Conservation (phyloP, 2,329 filamentous ascomycete species). For the Arthrinium puccinioides region DNA sequence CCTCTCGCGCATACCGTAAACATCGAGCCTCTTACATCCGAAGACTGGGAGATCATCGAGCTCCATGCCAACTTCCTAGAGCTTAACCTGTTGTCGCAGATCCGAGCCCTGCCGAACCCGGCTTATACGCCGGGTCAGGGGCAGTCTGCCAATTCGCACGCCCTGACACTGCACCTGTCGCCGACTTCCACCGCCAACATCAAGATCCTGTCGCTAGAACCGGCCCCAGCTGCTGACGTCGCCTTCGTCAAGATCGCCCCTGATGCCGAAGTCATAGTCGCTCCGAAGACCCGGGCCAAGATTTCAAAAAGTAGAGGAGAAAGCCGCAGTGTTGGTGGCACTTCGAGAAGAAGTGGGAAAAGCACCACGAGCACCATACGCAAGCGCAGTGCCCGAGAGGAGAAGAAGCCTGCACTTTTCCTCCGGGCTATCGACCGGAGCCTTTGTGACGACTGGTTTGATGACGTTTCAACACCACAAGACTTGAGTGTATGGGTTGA, state of each 20-base stretch:
- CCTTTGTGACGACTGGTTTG: constrained; percentile 69
- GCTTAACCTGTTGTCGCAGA: constrained; percentile 85
- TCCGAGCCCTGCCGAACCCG: constrained; percentile 88
- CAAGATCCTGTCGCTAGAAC: constrained; percentile 74
- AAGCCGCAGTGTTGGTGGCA: constrained; percentile 71
- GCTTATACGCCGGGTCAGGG: constrained; percentile 47
- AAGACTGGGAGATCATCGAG: constrained; percentile 99
- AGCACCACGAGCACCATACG: constrained; percentile 67
- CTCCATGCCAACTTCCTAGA: constrained; percentile 93
- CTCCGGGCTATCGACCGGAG: constrained; percentile 70
- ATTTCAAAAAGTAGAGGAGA: constrained; percentile 60
- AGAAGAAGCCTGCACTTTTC: constrained; percentile 62
- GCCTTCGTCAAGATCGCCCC: constrained; percentile 89
- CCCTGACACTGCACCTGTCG: constrained; percentile 85
- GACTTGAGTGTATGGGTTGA: constrained; percentile 79
- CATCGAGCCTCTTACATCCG: constrained; percentile 89
- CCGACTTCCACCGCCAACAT: constrained; percentile 95
- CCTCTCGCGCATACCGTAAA: constrained; percentile 89
- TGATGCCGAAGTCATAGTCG: constrained; percentile 94
- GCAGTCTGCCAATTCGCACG: constrained; percentile 55
- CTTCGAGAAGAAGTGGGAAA: constrained; percentile 70
- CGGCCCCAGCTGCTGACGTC: constrained; percentile 57
- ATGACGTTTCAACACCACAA: constrained; percentile 50
- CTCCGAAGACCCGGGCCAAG: constrained; percentile 80
- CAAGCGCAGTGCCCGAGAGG: constrained; percentile 50